Conservation (phyloP, 441 rosid genomes). For the Biscutella laevigata region DNA sequence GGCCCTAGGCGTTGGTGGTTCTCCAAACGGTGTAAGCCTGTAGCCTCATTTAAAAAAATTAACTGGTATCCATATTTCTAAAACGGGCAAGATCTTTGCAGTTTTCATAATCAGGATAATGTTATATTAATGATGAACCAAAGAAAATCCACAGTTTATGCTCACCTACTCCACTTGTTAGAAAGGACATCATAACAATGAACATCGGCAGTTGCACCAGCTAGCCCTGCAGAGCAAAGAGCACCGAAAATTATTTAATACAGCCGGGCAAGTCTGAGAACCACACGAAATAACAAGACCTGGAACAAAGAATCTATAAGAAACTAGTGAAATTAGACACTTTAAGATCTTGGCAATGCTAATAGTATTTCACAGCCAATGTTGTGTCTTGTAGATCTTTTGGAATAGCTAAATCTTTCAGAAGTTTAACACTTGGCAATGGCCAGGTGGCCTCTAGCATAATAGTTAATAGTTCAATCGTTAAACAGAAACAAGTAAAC, state of each 20-base stretch:
- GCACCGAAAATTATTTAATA: slow-evolving; percentile 13
- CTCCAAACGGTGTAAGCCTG: slow-evolving; percentile 84
- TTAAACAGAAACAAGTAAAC: not conserved
- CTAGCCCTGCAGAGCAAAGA: slow-evolving; percentile 60
- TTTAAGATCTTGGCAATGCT: too few species aligned
- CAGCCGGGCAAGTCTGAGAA: not conserved
- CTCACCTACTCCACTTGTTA: slow-evolving; percentile 91
- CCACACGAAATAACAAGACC: not conserved
- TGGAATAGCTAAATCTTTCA: not conserved
- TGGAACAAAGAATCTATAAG: not conserved
- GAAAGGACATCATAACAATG: slow-evolving; percentile 85
- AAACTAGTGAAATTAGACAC: not conserved
- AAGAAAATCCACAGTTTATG: not conserved
- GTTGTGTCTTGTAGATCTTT: not conserved
- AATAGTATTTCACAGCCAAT: not conserved
- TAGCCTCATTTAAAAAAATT: slow-evolving; percentile 14
- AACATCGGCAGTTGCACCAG: slow-evolving; percentile 96
- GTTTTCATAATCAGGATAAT: not conserved
- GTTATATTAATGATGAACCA: not conserved
- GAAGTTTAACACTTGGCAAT: not conserved
- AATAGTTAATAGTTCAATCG: too few species aligned
- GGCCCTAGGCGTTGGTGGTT: slow-evolving; percentile 95
- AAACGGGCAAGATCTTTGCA: not conserved
- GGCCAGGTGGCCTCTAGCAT: not conserved
- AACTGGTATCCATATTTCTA: slow-evolving; percentile 1